Evolutionary conservation across 768 basidiomycete species (phyloP).

Genomic region (Coprinellus micaceus): DNA sequence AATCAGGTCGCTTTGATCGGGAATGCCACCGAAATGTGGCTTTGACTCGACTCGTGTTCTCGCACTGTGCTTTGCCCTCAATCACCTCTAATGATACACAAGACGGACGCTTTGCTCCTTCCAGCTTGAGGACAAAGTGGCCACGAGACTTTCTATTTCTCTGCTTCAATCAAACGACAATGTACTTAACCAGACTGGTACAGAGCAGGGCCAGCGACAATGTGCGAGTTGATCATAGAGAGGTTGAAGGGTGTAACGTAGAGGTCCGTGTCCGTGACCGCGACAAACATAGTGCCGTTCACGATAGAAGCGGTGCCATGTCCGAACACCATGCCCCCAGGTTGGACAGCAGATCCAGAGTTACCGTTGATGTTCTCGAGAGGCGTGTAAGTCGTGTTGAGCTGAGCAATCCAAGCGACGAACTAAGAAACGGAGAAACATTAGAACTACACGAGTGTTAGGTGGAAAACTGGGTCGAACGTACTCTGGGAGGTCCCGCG

Average conservation of each 20-base stretch:
- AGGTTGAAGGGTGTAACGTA: conserved; percentile 60
- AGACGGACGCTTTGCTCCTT: no score
- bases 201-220: conserved; percentile 49
- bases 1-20: no score
- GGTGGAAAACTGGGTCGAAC: not conserved
- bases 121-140: no score
- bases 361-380: conserved; percentile 39
- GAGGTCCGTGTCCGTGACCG: conserved; percentile 43
- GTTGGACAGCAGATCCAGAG: conserved; percentile 47
- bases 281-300: conserved; percentile 47
- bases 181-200: conserved; percentile 40
- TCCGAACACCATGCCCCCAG: conserved; percentile 44
- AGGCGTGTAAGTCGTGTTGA: conserved; percentile 54
- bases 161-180: no score
- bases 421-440: conserved; percentile 27
- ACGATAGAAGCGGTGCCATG: conserved; percentile 36
- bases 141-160: no score
- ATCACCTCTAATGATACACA: no score
- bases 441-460: not conserved
- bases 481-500: conserved; percentile 39
- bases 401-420: conserved; percentile 56
- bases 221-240: conserved; percentile 45
- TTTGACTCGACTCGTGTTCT: no score
- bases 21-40: no score
- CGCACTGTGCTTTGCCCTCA: no score